Evolutionary conservation across 441 rosid species (phyloP).

Genomic region (Geranium incanum): DNA sequence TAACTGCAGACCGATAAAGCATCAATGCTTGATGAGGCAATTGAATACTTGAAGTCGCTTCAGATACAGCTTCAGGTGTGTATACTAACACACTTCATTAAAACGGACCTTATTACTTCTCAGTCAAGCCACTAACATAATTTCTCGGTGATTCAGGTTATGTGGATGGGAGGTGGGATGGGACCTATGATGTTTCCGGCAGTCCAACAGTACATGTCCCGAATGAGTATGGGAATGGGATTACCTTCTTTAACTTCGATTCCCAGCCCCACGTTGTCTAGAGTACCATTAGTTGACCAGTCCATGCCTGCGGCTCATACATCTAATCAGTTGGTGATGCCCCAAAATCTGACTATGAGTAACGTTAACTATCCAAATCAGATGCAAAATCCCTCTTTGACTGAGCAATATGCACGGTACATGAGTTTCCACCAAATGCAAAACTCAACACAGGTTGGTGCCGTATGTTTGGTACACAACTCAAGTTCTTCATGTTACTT

Average conservation of each 20-base stretch:
- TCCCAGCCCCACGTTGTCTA: conserved; percentile 34
- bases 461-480: not conserved
- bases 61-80: conserved; percentile 60
- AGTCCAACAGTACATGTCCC: conserved; percentile 43
- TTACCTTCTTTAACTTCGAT: conserved; percentile 28
- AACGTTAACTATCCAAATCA: conserved; percentile 31
- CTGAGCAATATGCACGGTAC: conserved; percentile 43
- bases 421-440: conserved; percentile 50
- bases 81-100: not conserved
- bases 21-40: conserved; percentile 69
- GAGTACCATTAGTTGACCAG: conserved; percentile 37
- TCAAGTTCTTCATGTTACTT: not conserved
- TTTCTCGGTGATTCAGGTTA: conserved; percentile 33
- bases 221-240: conserved; percentile 50
- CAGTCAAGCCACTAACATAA: conserved; percentile 7
- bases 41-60: conserved; percentile 53
- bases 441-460: conserved; percentile 44
- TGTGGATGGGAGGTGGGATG: conserved; percentile 77
- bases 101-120: not conserved
- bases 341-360: conserved; percentile 35
- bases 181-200: conserved; percentile 63
- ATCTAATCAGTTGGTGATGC: conserved; percentile 30
- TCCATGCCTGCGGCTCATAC: conserved; percentile 31
- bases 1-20: conserved; percentile 59
- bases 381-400: conserved; percentile 35